Evolutionary conservation across 495 filamentous ascomycete genomes (phyloP).

Genomic region (Penicillium nucicola): DNA sequence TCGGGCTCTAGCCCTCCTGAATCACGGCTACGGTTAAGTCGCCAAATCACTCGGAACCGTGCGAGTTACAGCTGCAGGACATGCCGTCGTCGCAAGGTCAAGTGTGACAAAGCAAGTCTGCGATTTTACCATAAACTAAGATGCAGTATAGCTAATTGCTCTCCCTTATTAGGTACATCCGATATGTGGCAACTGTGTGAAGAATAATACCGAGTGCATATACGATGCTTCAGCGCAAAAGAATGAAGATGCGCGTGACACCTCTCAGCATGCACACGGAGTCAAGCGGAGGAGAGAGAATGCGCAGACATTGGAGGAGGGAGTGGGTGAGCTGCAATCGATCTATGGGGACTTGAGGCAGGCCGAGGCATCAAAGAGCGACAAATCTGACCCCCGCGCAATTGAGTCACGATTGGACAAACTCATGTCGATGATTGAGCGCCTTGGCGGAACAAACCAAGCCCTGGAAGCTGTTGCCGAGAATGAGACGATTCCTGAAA

Average conservation of each 20-base stretch:
- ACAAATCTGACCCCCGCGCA: conserved; percentile 30
- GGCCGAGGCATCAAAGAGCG: conserved; percentile 19
- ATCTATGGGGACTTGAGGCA: conserved; percentile 34
- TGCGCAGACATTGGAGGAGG: conserved; percentile 30
- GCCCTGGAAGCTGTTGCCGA: conserved; percentile 24
- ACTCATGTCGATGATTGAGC: conserved; percentile 45
- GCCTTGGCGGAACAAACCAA: conserved; percentile 31
- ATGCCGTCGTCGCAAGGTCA: too few species aligned
- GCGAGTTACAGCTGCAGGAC: too few species aligned
- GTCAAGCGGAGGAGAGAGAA: conserved; percentile 36
- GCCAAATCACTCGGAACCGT: too few species aligned
- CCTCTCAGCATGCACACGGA: conserved; percentile 24
- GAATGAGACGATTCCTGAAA: conserved; percentile 21
- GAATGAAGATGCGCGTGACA: conserved; percentile 13
- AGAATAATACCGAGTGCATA: conserved; percentile 42
- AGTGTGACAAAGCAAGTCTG: too few species aligned
- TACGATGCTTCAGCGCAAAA: conserved; percentile 38
- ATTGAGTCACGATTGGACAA: conserved; percentile 46
- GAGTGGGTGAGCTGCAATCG: conserved; percentile 36
- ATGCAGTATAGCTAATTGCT: not conserved
- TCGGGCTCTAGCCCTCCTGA: too few species aligned
- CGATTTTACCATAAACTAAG: too few species aligned
- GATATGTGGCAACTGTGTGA: conserved; percentile 46
- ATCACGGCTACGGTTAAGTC: too few species aligned
- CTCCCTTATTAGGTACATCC: conserved; percentile 37